Evolutionary conservation across 257 asterid species (phyloP).

Genomic region (Mitragyna speciosa): DNA sequence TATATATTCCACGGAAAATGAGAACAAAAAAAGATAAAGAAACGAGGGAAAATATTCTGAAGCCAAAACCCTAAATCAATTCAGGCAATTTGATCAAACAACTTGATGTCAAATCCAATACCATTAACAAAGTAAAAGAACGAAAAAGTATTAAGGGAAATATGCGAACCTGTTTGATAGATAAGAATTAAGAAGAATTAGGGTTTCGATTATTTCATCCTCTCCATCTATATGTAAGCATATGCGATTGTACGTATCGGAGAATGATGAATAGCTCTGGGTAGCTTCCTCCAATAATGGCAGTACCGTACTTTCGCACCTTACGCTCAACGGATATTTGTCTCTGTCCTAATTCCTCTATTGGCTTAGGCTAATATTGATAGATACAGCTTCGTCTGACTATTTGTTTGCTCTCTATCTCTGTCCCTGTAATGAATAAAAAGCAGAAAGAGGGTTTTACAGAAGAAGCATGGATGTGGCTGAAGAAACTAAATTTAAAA

Average conservation of each 20-base stretch:
- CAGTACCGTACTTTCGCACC: slow-evolving; percentile 9
- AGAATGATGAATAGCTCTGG: slow-evolving; percentile 12
- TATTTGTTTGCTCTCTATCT: background rate
- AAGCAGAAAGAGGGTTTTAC: slow-evolving; percentile 17
- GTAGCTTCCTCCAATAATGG: slow-evolving; percentile 10
- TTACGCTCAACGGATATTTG: background rate
- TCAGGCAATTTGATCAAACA: background rate
- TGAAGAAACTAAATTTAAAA: background rate
- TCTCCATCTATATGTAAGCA: background rate
- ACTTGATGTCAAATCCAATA: background rate
- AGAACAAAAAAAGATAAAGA: background rate
- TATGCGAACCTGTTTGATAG: slow-evolving; percentile 25
- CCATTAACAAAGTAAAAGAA: background rate
- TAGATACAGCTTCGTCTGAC: background rate
- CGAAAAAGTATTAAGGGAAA: background rate
- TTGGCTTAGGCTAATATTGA: background rate
- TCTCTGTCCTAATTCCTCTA: background rate
- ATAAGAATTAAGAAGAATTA: slow-evolving; percentile 10
- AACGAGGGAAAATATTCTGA: background rate
- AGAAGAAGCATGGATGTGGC: slow-evolving; percentile 4
- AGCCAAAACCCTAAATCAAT: slow-evolving; percentile 13
- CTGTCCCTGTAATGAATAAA: background rate
- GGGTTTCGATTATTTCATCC: slow-evolving; percentile 28
- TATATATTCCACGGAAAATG: background rate
- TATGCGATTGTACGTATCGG: background rate